Conservation (phyloP, 495 filamentous ascomycete genomes). For the Tuber brumale region DNA sequence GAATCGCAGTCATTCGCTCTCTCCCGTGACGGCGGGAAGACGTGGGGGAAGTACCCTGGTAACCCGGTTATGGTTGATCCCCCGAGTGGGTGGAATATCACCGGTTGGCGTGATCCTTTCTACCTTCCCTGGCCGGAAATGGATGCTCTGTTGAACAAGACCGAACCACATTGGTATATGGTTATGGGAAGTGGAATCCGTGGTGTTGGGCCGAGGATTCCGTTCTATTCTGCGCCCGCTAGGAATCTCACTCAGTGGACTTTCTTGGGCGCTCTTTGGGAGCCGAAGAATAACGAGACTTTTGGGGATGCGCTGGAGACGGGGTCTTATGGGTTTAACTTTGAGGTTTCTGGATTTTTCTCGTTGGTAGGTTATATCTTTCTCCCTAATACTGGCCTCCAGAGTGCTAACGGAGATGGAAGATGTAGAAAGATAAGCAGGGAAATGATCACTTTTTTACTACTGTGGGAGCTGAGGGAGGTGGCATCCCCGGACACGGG, state of each 20-base stretch:
- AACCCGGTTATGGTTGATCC: constrained; percentile 51
- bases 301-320: constrained; percentile 40
- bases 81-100: constrained; percentile 48
- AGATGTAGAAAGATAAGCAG: background rate
- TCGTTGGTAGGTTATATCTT: constrained; percentile 39
- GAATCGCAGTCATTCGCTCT: constrained; percentile 51
- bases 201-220: constrained; percentile 48
- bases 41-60: constrained; percentile 48
- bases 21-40: constrained; percentile 49
- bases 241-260: constrained; percentile 49
- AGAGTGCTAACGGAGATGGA: background rate
- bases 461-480: constrained; percentile 51
- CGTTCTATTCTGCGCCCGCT: constrained; percentile 50
- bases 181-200: constrained; percentile 52
- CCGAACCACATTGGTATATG: constrained; percentile 47
- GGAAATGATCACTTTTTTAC: constrained; percentile 47
- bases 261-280: constrained; percentile 48
- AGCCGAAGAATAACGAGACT: constrained; percentile 46
- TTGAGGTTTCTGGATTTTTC: constrained; percentile 53
- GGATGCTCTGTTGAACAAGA: constrained; percentile 41
- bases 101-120: constrained; percentile 54
- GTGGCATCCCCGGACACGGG: constrained; percentile 42
- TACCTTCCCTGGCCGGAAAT: constrained; percentile 47
- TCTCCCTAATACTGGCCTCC: constrained; percentile 32
- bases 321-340: constrained; percentile 46